phyloP scores from a whole-genome alignment of 306 rosid species.

The Oemleria cerasiformis region DNA sequence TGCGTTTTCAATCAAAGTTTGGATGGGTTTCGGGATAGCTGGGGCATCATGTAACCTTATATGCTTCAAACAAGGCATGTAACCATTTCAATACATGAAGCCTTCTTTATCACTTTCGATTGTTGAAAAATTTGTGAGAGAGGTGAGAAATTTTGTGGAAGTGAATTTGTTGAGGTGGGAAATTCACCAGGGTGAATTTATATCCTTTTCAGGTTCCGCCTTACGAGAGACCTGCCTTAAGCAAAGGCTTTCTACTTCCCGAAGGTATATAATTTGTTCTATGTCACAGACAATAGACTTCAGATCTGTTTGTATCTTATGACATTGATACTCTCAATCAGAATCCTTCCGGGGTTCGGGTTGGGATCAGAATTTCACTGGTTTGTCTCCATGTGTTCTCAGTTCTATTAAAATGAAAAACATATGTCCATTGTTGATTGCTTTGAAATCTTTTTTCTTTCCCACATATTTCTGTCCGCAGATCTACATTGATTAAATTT shows the following conservation, averaged over 20 bases:
- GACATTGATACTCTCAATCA: too few species aligned
- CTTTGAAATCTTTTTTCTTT: slow-evolving; percentile 10
- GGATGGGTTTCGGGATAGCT: too few species aligned
- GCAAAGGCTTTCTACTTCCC: slow-evolving; percentile 96
- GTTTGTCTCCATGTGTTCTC: too few species aligned
- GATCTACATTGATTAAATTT: slow-evolving; percentile 21
- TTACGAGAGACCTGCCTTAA: slow-evolving; percentile 97
- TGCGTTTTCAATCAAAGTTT: background rate
- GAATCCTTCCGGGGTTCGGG: too few species aligned
- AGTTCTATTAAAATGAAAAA: too few species aligned
- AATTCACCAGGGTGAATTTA: slow-evolving; percentile 5
- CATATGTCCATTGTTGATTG: background rate
- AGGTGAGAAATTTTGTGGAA: background rate
- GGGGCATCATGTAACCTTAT: too few species aligned
- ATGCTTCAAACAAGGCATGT: background rate
- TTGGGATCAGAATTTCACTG: too few species aligned
- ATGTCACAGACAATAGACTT: background rate
- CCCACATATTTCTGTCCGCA: background rate
- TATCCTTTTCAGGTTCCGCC: slow-evolving; percentile 77
- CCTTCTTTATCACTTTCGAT: background rate
- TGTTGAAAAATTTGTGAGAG: background rate
- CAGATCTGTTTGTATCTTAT: background rate
- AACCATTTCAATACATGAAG: background rate
- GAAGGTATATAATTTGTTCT: slow-evolving; percentile 49
- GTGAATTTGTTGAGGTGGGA: slow-evolving; percentile 1